Evolutionary conservation across 202 grass and related monocot genomes (phyloP), one percentile per base, ranked within the genome.

Genomic region (Cymbopogon flexuosus): DNA sequence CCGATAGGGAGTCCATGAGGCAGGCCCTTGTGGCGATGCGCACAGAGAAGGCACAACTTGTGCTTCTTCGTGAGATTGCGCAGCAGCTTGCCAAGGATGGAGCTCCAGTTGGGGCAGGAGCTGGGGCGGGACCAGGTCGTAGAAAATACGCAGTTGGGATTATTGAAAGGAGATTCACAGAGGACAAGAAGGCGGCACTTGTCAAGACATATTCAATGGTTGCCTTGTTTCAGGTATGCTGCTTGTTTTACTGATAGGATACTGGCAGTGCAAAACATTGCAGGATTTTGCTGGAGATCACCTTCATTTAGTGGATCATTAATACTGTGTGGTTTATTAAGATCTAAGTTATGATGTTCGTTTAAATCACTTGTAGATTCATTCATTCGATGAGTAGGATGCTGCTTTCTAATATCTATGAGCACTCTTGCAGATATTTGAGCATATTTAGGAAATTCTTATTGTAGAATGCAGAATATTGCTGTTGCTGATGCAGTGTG

Each of bases 1-100:
- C 90, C 1, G 92, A 99, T 42, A 81, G 92, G 7, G 92, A 99
- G 69, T 90, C 93, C 3, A 99, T 99, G 93, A 87, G 90, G 78
- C 87, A 93, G 68, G 90, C 90, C 3, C 85, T 96, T 23, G 70
- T 96, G 39, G 90, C 89, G 6, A 93, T 99, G 96, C 83, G 85
- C 68, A 93, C 89, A 1, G 96, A 99, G 80, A 99, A 96, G 83
- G 87, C 90, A 9, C 96, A 99, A 72, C 82, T 99, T 14, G 75
- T 91, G 64, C 89, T 99, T 68, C 88, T 99, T 10, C 82, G 88
- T 36, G 92, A 99, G 80, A 93, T 99, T 34, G 96, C 96, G 6
- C 96, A 99, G 29, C 83, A 90, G 39, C 83, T 99, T 35, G 82
- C 87, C 74, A 96, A 93, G 79, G 92, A 93, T 65, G 65, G 63